Evolutionary conservation across 257 asterid species (phyloP).

Genomic region (Solanum dulcamara): DNA sequence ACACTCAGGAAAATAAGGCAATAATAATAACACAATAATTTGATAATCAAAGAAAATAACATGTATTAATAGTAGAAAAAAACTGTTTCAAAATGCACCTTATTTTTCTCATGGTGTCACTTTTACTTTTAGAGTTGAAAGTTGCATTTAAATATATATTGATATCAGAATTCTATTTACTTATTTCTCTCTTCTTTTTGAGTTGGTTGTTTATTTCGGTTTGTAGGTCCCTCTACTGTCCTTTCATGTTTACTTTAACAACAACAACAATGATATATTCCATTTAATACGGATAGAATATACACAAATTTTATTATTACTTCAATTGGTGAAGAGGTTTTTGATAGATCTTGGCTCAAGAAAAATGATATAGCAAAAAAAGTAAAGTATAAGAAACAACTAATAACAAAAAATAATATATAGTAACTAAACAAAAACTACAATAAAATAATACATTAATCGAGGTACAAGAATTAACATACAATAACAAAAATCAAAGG

Average conservation of each 20-base stretch:
- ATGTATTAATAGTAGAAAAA: neutral
- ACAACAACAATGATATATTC: neutral
- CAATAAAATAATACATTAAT: too few species aligned
- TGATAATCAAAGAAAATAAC: neutral
- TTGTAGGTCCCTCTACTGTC: neutral
- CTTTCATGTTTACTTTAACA: neutral
- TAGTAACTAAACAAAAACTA: too few species aligned
- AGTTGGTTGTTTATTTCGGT: neutral
- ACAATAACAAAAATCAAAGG: neutral
- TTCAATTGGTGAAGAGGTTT: rapidly evolving
- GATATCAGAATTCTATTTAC: neutral
- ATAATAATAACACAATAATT: neutral
- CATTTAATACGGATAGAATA: neutral
- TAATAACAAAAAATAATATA: too few species aligned
- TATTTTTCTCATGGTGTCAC: neutral
- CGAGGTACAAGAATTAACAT: neutral
- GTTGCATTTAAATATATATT: neutral
- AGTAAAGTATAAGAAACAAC: too few species aligned
- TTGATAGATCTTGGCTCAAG: rapidly evolving
- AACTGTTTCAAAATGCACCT: neutral
- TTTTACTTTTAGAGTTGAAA: neutral
- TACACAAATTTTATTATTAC: rapidly evolving
- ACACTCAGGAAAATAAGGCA: neutral
- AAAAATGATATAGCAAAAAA: too few species aligned
- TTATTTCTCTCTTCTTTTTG: neutral